Base-by-base conservation (phyloP, 805 yeast genomes). In the Teunomyces funiuensis region DNA sequence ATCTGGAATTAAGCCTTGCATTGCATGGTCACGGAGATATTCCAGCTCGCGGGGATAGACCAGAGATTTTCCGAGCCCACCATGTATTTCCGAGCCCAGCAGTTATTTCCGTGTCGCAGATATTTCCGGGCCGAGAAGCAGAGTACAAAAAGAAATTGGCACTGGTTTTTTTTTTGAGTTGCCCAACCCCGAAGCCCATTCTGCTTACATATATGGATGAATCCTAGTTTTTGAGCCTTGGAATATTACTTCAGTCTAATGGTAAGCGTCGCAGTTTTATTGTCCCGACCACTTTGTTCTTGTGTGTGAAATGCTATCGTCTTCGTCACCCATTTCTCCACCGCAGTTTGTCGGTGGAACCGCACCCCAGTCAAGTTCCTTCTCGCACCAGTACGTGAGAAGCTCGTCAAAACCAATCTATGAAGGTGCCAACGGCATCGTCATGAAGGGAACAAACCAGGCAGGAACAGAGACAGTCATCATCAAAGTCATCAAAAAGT, bases 401-500 rank as follows among this genome's bases (percentile, higher is more conserved):
- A 28, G 52, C 7, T 46, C 55, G 19, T 54, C 60, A 29, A 55
- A 52, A 29, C 69, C 71, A 15, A 46, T 66, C 18, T 69, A 63
- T 46, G 75, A 70, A 46, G 73, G 75, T 7, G 71, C 72, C 9
- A 69, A 69, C 46, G 75, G 75, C 6, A 49, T 61, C 5, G 52
- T 70, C 5, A 52, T 47, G 36, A 66, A 64, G 41, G 74, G 68
- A 10, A 34, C 58, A 2, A 60, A 55, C 39, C 53, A 53, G 14
- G 10, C 42, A 2, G 49, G 47, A 17, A 50, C 53, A 6, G 29
- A 45, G 20, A 42, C 44, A 2, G 48, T 66, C 13, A 63, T 66
- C 13, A 53, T 69, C 33, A 70, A 69, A 42, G 49, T 54, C 10
- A 53, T 68, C 30, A 66, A 67, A 43, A 36, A 43, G 15, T 49